Conservation (phyloP, 257 asterid species). For the Leonotis leonurus region DNA sequence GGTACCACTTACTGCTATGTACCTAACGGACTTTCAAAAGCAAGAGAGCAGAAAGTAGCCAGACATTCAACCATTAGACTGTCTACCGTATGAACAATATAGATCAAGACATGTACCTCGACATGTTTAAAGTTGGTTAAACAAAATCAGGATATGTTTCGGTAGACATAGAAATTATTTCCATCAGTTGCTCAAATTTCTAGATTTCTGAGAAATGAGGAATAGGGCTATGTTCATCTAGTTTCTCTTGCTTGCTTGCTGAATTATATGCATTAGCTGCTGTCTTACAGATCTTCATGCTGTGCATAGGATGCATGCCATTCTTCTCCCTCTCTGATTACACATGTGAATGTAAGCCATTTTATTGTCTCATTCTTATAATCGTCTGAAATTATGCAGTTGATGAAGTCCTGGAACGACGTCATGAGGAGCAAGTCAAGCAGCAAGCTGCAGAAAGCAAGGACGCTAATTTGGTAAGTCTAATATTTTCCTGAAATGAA, state of each 20-base stretch:
- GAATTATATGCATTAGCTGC: neutral
- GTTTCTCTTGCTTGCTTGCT: slow-evolving; percentile 4
- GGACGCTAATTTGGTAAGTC: slow-evolving; percentile 46
- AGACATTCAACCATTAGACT: slow-evolving; percentile 8
- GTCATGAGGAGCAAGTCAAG: slow-evolving; percentile 41
- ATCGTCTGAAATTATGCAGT: slow-evolving; percentile 37
- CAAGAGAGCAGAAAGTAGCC: slow-evolving; percentile 1
- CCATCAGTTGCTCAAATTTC: neutral
- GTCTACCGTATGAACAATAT: neutral
- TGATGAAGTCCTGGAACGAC: slow-evolving; percentile 45
- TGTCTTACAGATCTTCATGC: neutral
- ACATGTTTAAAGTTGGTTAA: neutral
- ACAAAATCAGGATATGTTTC: neutral
- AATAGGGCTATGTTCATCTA: slow-evolving; percentile 8
- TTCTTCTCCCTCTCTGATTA: neutral
- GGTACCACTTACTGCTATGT: no score
- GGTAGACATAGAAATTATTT: neutral
- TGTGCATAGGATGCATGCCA: neutral
- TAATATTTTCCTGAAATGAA: slow-evolving; percentile 3
- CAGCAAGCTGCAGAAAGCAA: slow-evolving; percentile 38
- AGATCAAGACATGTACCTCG: neutral
- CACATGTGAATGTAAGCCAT: slow-evolving; percentile 6
- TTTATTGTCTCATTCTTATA: neutral
- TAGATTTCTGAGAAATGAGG: neutral
- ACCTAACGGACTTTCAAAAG: neutral